Evolutionary conservation across 495 filamentous ascomycete species (phyloP).

Genomic region (Aspergillus asperescens): DNA sequence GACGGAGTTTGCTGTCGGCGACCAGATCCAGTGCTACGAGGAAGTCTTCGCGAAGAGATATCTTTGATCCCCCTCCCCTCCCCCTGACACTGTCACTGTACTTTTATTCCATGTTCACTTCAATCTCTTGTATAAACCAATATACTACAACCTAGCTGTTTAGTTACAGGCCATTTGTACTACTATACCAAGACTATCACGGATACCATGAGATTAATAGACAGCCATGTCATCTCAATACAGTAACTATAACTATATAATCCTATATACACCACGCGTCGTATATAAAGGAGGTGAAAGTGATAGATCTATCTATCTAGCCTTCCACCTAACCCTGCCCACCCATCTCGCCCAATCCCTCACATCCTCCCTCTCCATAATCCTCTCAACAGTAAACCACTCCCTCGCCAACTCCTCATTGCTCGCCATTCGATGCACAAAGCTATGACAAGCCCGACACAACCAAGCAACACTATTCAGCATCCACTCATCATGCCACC

Average conservation of each 20-base stretch:
- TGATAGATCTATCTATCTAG: constrained; percentile 38
- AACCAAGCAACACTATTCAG: constrained; percentile 83
- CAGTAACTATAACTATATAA: neutral
- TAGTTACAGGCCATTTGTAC: neutral
- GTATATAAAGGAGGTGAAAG: no score
- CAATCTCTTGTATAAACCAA: constrained; percentile 9
- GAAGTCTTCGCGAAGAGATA: constrained; percentile 66
- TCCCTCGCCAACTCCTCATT: constrained; percentile 77
- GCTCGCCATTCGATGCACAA: constrained; percentile 69
- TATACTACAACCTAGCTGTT: neutral
- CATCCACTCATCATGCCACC: constrained; percentile 73
- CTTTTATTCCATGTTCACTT: neutral
- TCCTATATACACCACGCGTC: no score
- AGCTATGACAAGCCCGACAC: constrained; percentile 80
- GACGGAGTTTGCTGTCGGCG: constrained; percentile 71
- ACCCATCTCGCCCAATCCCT: constrained; percentile 64
- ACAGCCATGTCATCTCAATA: neutral
- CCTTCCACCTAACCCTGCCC: constrained; percentile 60
- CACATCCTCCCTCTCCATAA: constrained; percentile 69
- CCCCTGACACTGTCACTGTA: neutral
- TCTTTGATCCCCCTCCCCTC: constrained; percentile 23
- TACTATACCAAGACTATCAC: neutral
- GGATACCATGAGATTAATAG: constrained; percentile 2
- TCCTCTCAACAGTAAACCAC: constrained; percentile 65
- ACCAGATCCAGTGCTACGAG: constrained; percentile 83